Conservation (phyloP, 2,329 filamentous ascomycete species). For the Paradendryphiella salina region DNA sequence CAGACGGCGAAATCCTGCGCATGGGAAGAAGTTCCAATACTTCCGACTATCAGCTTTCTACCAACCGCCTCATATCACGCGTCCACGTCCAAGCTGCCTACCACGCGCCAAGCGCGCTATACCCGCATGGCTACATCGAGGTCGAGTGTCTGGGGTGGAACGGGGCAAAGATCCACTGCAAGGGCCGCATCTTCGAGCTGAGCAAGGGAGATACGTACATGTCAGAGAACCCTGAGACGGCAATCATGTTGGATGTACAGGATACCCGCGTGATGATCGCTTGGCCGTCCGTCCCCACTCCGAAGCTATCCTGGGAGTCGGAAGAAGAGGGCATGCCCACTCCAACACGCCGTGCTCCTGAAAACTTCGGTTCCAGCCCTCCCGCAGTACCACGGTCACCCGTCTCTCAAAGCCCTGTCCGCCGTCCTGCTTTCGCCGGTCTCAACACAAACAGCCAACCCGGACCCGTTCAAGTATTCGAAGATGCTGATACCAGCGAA, state of each 20-base stretch:
- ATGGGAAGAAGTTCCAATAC: constrained; percentile 96
- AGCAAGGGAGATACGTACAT: constrained; percentile 86
- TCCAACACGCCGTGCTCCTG: constrained; percentile 41
- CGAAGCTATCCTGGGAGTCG: constrained; percentile 52
- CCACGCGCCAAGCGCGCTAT: constrained; percentile 66
- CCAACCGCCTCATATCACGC: constrained; percentile 89
- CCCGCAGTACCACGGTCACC: constrained; percentile 72
- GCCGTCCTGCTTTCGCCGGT: constrained; percentile 49
- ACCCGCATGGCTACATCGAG: constrained; percentile 77
- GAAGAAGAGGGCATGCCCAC: constrained; percentile 61
- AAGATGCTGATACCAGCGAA: constrained; percentile 43
- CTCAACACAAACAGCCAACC: constrained; percentile 39
- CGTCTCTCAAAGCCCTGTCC: constrained; percentile 69
- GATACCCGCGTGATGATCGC: constrained; percentile 85
- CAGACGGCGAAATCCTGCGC: constrained; percentile 76
- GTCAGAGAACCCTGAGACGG: constrained; percentile 81
- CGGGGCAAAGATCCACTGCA: constrained; percentile 88
- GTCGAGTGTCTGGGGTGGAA: constrained; percentile 96
- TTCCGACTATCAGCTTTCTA: constrained; percentile 90
- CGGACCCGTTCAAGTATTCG: constrained; percentile 43
- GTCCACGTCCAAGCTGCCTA: constrained; percentile 90
- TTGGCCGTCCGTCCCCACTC: constrained; percentile 73
- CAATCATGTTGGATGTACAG: constrained; percentile 95
- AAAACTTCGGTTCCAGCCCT: constrained; percentile 61
- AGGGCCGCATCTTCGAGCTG: constrained; percentile 83